Evolutionary conservation across 345 rosid genomes (phyloP), one percentile per base, ranked within the genome.

Genomic region (Carallia brachiata): DNA sequence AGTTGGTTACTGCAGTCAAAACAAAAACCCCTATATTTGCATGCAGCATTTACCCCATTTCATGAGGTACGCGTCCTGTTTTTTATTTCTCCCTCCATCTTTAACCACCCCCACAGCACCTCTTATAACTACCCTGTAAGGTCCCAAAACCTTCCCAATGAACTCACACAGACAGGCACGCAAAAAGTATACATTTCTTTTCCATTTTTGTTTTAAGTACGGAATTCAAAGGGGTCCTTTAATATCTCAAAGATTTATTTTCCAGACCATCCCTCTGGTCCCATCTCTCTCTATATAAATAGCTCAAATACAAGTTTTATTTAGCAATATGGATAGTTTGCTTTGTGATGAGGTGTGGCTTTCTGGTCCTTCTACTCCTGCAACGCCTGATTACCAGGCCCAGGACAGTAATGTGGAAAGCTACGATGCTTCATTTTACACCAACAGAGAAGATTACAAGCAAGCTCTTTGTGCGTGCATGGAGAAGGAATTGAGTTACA

Each of bases 1-100:
- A 83, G 72, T 82, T 73, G 85, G 79, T 72, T 80, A 79, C 75
- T 66, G 72, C 79, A 17, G 77, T 73, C 16, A 73, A 78, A 69
- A 71, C 1, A 55, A 55, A 7, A 56, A 27, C n/a, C 0, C 7
- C 6, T 4, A 78, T 63, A 76, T 28, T 67, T 58, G 28, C 63
- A 36, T 6, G 23, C 59, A 64, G 89, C 90, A 90, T 90, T 88
- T 87, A 87, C 88, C 89, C 67, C 90, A 1, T 70, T 82, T 90
- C 92, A 90, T 88, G 90, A 68, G 89, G 82, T 75, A 73, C 82
- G 86, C 76, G 79, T 74, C 75, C 78, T 73, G 57, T 73, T 48
- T 78, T 82, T 83, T 77, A 81, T 65, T 17, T 73, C 72, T 39
- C 66, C 31, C 50, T 2, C 34, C 19, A 61, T 36, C 31, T 19